Percentiles rank a stretch among this genome's conserved stretches.
Conservation (phyloP, 495 filamentous ascomycete genomes). For the Tuber borchii region DNA sequence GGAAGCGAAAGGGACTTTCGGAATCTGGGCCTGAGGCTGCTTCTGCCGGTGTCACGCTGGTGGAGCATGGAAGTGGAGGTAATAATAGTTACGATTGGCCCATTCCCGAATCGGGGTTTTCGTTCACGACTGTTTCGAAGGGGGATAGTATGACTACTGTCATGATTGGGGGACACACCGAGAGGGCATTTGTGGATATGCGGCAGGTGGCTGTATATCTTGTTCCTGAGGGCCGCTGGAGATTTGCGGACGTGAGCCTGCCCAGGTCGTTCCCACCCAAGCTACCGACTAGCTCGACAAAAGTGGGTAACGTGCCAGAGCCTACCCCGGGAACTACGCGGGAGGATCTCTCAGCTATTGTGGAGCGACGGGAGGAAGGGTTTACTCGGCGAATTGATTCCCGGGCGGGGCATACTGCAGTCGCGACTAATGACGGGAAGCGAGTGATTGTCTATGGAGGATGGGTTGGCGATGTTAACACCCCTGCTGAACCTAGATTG, state of each 20-base stretch:
- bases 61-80: constrained; percentile 1
- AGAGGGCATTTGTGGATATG: constrained; percentile 83
- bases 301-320: constrained; percentile 23
- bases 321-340: constrained; percentile 12
- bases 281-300: constrained; percentile 37
- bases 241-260: constrained; percentile 60
- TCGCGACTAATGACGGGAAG: constrained; percentile 68
- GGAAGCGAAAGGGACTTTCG: constrained; percentile 16
- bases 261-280: constrained; percentile 38
- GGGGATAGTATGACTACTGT: constrained; percentile 63
- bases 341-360: constrained; percentile 33
- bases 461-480: constrained; percentile 75
- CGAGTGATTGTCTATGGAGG: constrained; percentile 73
- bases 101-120: constrained; percentile 80
- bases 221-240: constrained; percentile 79
- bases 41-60: constrained; percentile 1
- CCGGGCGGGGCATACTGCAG: constrained; percentile 77
- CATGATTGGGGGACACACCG: constrained; percentile 78
- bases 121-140: constrained; percentile 56
- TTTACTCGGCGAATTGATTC: constrained; percentile 54
- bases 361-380: constrained; percentile 16
- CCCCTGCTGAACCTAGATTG: constrained; percentile 72
- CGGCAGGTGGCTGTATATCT: constrained; percentile 81
- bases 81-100: constrained; percentile 45
- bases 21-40: not conserved